A percentile compares a stretch with the other conserved stretches of the same genome.
phyloP scores from a whole-genome alignment of 78 protist genomes.

The Dictyostelium discoideum region DNA sequence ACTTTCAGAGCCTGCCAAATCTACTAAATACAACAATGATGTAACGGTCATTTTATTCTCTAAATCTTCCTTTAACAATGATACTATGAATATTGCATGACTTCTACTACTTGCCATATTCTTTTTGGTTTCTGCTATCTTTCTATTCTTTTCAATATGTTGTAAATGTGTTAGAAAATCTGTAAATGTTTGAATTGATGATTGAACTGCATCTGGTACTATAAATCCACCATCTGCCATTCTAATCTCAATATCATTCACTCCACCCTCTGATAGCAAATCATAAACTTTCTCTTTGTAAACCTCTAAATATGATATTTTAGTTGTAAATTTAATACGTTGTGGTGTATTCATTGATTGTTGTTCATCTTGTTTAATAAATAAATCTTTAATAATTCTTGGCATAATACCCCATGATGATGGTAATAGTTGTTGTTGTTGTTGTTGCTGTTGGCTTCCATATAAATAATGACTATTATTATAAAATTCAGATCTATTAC shows the following conservation, averaged over 20 bases:
- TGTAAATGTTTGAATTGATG: neutral
- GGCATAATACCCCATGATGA: conserved; percentile 62
- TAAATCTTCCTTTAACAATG: conserved; percentile 7
- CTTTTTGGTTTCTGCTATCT: neutral
- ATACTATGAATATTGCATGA: conserved; percentile 25
- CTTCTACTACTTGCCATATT: conserved; percentile 51
- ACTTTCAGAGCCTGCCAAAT: conserved; percentile 94
- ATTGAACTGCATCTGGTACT: neutral
- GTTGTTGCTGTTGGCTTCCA: neutral
- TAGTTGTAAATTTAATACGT: neutral
- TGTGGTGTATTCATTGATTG: neutral
- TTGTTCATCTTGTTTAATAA: neutral
- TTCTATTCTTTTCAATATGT: neutral
- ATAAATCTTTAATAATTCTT: conserved; percentile 15
- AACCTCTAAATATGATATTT: conserved; percentile 31
- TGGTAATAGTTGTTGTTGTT: neutral
- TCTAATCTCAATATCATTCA: conserved; percentile 18
- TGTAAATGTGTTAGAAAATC: neutral
- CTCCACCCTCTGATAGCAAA: neutral
- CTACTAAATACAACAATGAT: conserved; percentile 85
- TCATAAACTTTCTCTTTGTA: conserved; percentile 56
- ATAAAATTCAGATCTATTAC: neutral
- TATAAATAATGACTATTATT: neutral
- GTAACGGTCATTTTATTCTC: neutral
- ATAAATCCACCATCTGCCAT: conserved; percentile 25